Evolutionary conservation across 129 eudicot species (phyloP).

Genomic region (Flaveria ramosissima): DNA sequence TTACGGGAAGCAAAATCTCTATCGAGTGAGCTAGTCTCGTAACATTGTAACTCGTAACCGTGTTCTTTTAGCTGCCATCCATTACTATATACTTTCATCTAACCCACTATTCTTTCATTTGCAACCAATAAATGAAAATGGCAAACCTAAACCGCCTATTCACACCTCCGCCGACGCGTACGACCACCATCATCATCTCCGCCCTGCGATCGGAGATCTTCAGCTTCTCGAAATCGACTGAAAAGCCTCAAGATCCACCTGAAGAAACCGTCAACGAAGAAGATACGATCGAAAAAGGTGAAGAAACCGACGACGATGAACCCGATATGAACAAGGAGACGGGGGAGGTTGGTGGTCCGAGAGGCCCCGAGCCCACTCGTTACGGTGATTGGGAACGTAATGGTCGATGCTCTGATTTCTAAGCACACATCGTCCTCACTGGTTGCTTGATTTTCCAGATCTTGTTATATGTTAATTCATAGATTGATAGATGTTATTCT

Average conservation of each 20-base stretch:
- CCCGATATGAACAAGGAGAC: conserved; percentile 55
- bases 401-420: conserved; percentile 95
- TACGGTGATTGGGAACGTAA: conserved; percentile 89
- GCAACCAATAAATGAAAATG: conserved; percentile 40
- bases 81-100: background rate
- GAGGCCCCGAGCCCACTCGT: conserved; percentile 92
- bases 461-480: background rate
- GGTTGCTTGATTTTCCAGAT: conserved; percentile 8
- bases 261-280: conserved; percentile 22
- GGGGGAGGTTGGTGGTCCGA: conserved; percentile 88
- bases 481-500: background rate
- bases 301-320: conserved; percentile 40
- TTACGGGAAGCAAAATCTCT: too few relatives aligned
- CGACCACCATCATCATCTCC: conserved; percentile 20
- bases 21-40: too few relatives aligned
- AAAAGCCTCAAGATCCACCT: conserved; percentile 26
- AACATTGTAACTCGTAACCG: too few relatives aligned
- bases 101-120: background rate
- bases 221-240: conserved; percentile 43
- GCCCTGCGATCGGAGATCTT: conserved; percentile 33
- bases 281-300: conserved; percentile 24
- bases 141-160: conserved; percentile 47
- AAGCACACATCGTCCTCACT: background rate
- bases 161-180: background rate
- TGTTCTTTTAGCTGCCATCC: too few relatives aligned